These are phyloP conservation scores for Backusella australiensis DNA, from an alignment of 192 early-diverging fungal genomes.

Conservation along the genomic window DNA sequence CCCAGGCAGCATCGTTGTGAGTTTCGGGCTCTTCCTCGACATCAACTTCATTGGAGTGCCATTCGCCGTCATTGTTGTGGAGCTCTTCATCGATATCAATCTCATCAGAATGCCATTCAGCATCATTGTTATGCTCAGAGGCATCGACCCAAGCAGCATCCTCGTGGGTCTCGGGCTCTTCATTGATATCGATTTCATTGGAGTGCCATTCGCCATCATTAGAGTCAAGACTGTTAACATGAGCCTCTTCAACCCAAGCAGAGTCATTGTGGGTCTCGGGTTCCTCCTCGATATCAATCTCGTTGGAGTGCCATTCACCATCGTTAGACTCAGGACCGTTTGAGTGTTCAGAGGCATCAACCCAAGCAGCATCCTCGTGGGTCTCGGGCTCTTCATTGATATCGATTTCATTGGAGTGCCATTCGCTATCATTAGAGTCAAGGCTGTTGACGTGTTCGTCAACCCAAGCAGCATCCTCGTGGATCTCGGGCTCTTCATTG, in stretches of 20 bases:
- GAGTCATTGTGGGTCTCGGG: background rate
- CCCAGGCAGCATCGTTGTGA: background rate
- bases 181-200: background rate
- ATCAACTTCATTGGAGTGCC: background rate
- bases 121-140: background rate
- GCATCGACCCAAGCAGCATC: background rate
- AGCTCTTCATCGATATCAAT: background rate
- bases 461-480: background rate
- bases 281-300: background rate
- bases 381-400: background rate
- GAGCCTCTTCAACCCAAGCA: background rate
- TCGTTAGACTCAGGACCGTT: background rate
- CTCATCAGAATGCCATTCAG: slow-evolving; percentile 6
- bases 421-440: background rate
- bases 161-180: background rate
- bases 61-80: background rate
- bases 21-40: background rate
- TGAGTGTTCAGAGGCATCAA: background rate
- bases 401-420: background rate
- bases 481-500: background rate
- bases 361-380: background rate
- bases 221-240: background rate
- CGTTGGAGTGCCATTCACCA: slow-evolving; percentile 5
- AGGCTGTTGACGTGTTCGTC: background rate
- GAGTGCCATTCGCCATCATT: background rate